Base-by-base conservation (phyloP, 225 moss, liverwort and hornwort genomes). In the Antitrichia curtipendula region DNA sequence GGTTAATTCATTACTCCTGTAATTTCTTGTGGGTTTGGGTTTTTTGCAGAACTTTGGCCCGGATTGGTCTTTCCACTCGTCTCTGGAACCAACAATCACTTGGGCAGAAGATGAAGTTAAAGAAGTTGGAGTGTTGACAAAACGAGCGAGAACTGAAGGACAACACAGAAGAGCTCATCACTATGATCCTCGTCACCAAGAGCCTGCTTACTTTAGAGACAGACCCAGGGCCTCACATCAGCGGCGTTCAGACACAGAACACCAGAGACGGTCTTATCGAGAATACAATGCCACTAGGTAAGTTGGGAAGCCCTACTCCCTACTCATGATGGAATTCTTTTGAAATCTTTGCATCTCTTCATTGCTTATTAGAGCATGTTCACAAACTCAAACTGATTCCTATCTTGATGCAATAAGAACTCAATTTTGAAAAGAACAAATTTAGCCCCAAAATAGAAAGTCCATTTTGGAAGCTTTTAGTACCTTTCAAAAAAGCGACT, bases 61-160 rank as follows among this genome's bases (percentile, higher is more conserved):
- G 80, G 92, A 93, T 85, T 93, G 93, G 93, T 92, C 92, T 58
- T 82, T 36, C 16, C n/a, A 38, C 58, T 49, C 65, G 24, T 86
- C 77, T 81, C 63, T 75, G 34, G 90, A 89, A 27, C 53, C 79
- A 61, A 27, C 88, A 52, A 54, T 59, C 14, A 3, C 66, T 75
- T 54, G 82, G 45, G 34, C 80, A 56, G 89, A 87, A 75, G 86
- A 78, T 88, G 79, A 84, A 74, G 50, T 45, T 31, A 86, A 84
- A 85, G 86, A 68, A 75, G 83, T 86, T 73, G 52, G 13, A 85
- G 66, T 69, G 89, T 45, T 83, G 85, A 50, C 71, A 75, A 93
- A 92, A 85, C 92, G 90, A 84, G 50, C 85, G 28, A 75, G 84
- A 71, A 57, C 82, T 86, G 91, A 75, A 78, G 86, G 69, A 58